Evolutionary conservation across 768 basidiomycete species (phyloP).

Genomic region (Gloeostereum incarnatum): DNA sequence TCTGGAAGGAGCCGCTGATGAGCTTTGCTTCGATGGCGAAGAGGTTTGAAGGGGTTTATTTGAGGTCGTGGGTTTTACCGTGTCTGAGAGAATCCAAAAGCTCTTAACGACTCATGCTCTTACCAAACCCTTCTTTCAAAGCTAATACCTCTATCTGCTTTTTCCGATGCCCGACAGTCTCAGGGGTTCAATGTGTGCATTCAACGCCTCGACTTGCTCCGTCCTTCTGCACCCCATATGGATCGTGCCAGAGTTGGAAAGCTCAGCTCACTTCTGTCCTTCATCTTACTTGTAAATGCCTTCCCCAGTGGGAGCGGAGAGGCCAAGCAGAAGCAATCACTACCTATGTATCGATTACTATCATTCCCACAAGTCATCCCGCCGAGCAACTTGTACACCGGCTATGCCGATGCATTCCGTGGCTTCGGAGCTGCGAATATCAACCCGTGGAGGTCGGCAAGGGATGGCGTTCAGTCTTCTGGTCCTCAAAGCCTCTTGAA

Average conservation of each 20-base stretch:
- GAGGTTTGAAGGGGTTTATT: constrained; percentile 44
- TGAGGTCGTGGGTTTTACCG: constrained; percentile 27
- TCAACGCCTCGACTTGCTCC: no score
- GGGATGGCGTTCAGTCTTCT: no score
- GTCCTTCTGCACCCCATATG: no score
- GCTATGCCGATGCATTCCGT: neutral
- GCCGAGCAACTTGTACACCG: neutral
- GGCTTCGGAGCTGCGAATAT: no score
- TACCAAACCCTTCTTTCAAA: no score
- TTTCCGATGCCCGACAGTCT: no score
- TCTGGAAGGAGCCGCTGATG: constrained; percentile 52
- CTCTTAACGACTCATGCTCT: neutral
- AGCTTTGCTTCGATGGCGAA: constrained; percentile 38
- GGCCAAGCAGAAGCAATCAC: neutral
- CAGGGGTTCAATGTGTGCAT: neutral
- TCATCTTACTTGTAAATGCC: no score
- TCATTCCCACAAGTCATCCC: neutral
- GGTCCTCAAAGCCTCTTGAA: no score
- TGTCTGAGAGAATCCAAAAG: neutral
- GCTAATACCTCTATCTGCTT: no score
- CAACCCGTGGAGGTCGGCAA: no score
- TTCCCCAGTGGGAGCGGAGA: neutral
- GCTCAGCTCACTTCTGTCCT: no score
- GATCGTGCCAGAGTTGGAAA: no score
- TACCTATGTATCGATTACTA: neutral